These are phyloP conservation scores for Chaetomiaceae sp. DNA, from an alignment of 2,329 filamentous ascomycete species.

Conservation along the genomic window DNA sequence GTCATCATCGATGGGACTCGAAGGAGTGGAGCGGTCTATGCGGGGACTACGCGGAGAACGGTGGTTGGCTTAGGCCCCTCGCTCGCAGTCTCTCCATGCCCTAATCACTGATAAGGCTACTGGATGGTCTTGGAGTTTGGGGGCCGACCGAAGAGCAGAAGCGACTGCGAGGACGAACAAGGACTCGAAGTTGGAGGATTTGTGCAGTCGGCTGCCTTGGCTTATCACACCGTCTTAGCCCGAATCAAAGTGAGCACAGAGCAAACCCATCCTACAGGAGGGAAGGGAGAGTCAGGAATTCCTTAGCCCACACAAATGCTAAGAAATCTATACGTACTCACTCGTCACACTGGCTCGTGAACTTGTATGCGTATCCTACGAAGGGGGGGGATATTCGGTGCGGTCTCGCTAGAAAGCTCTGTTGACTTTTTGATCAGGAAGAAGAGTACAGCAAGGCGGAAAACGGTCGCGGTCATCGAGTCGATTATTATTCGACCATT, in stretches of 20 bases:
- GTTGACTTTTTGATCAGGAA: neutral
- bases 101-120: too few relatives aligned
- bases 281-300: neutral
- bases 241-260: slow-evolving; percentile 12
- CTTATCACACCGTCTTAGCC: slow-evolving; percentile 19
- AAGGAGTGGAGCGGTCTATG: neutral
- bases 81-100: too few relatives aligned
- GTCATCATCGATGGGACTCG: neutral
- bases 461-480: neutral
- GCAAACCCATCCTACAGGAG: slow-evolving; percentile 6
- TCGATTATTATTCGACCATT: neutral
- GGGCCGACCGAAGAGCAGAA: slow-evolving; percentile 1
- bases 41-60: neutral
- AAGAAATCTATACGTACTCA: neutral
- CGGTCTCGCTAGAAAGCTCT: neutral
- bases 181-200: slow-evolving; percentile 8
- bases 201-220: slow-evolving; percentile 13
- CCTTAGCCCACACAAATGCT: neutral
- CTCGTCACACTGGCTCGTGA: neutral
- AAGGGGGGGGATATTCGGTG: neutral
- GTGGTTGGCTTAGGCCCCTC: too few relatives aligned
- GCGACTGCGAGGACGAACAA: slow-evolving; percentile 1
- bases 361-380: neutral
- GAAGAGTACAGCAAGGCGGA: neutral
- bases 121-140: neutral